Percentiles rank a stretch among this genome's conserved stretches.
Evolutionary conservation across 2,329 filamentous ascomycete species (phyloP).

Genomic region (Pseudopyrenochaeta lycopersici): DNA sequence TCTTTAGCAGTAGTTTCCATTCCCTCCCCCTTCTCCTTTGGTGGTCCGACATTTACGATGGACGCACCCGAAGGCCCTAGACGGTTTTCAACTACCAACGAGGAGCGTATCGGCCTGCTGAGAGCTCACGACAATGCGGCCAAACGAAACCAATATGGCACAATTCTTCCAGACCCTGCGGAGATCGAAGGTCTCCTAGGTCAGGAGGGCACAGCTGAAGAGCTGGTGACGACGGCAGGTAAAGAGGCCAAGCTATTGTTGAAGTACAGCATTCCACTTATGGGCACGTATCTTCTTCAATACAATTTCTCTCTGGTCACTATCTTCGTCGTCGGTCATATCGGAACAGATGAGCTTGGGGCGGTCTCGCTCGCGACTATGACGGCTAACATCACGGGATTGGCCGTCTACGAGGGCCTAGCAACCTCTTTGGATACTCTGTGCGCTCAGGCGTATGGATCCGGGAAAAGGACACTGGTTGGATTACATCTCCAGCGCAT

Average conservation of each 20-base stretch:
- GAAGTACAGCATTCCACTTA: constrained; percentile 59
- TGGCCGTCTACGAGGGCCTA: constrained; percentile 62
- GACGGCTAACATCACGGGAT: constrained; percentile 64
- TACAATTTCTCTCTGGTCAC: constrained; percentile 63
- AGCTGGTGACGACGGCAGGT: constrained; percentile 31
- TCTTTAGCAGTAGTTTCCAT: constrained; percentile 32
- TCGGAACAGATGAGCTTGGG: constrained; percentile 62
- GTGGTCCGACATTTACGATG: constrained; percentile 34
- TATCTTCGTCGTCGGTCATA: constrained; percentile 62
- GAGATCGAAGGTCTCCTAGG: constrained; percentile 40
- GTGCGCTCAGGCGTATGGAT: constrained; percentile 62
- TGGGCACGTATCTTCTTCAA: constrained; percentile 64
- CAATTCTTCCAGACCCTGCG: constrained; percentile 27
- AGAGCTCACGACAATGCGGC: constrained; percentile 25
- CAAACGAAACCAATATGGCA: constrained; percentile 39
- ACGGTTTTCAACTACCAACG: constrained; percentile 40
- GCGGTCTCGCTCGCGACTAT: constrained; percentile 63
- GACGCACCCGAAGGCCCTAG: constrained; percentile 40
- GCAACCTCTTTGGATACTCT: constrained; percentile 62
- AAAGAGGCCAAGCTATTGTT: constrained; percentile 46
- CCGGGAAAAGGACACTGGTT: constrained; percentile 58
- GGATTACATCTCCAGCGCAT: constrained; percentile 64
- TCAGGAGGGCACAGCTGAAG: constrained; percentile 27
- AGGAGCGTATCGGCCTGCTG: constrained; percentile 36
- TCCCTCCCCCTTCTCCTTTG: constrained; percentile 26